phyloP scores from a whole-genome alignment of 306 rosid genomes.

The Vicia villosa region DNA sequence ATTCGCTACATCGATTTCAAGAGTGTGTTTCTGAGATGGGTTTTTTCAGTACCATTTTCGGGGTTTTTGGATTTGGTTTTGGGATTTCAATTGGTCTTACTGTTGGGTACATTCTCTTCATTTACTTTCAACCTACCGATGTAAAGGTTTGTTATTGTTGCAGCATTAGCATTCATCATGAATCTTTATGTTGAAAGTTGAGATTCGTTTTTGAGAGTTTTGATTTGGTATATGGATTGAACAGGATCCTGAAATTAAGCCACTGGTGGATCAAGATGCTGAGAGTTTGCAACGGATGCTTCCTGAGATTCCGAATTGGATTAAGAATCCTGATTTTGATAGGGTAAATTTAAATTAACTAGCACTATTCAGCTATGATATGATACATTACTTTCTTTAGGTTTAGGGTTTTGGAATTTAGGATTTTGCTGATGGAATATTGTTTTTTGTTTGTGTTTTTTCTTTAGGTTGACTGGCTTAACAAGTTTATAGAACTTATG shows the following conservation, averaged over 20 bases:
- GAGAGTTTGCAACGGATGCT: constrained; percentile 70
- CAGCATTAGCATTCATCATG: background rate
- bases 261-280: constrained; percentile 65
- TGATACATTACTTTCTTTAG: background rate
- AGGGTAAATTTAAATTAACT: constrained; percentile 53
- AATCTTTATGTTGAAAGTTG: too few relatives aligned
- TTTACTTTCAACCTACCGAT: constrained; percentile 66
- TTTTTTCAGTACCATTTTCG: constrained; percentile 71
- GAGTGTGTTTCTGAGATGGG: constrained; percentile 53
- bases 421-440: constrained; percentile 20
- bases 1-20: background rate
- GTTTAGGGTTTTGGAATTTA: background rate
- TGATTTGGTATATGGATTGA: constrained; percentile 14
- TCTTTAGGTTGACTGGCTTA: constrained; percentile 83
- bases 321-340: constrained; percentile 88
- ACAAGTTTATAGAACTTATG: constrained; percentile 70
- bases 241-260: constrained; percentile 71
- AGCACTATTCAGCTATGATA: too few relatives aligned
- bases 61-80: constrained; percentile 79
- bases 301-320: constrained; percentile 90
- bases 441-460: constrained; percentile 1
- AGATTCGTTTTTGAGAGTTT: background rate
- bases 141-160: constrained; percentile 53
- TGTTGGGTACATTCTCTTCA: constrained; percentile 81
- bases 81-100: constrained; percentile 78